Base-by-base conservation (phyloP, 2,329 filamentous ascomycete genomes). In the Neurospora sp. region DNA sequence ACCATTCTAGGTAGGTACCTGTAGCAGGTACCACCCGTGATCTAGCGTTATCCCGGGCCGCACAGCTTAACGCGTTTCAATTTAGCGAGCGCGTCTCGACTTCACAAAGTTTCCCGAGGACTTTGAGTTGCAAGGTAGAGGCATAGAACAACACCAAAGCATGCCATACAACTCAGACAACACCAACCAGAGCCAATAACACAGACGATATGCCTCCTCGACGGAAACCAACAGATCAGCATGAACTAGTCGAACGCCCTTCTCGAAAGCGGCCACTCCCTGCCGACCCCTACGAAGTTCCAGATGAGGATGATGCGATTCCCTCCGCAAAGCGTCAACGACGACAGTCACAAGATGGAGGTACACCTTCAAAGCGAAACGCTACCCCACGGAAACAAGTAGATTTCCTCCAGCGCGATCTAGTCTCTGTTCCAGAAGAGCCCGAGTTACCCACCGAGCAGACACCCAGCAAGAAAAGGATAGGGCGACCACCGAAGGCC, bases 391-490 rank as follows among this genome's bases (percentile, higher is more conserved):
- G 52, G 4, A 62, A 62, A 6, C 23, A 62, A 1, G 52, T 17
- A 8, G 52, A 36, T 62, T 62, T 62, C 7, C 52, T 36, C 8
- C 52, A 62, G 2, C 28, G 28, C 52, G 23, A 38, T 4, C 46
- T 66, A 13, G 28, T n/a, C 70, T 36, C 66, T 10, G 23, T 33
- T 23, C 52, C 38, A 15, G 68, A 69, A n/a, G 71, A 69, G 15
- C 38, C 23, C 1, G 13, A 70, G 10, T 8, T 68, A 17, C n/a
- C 73, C 9, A 38, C 67, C 10, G 75, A 79, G 62, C 77, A 75
- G 62, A 76, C 79, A 10, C 80, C 81, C 0, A 80, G 79, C 5
- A 78, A 73, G 17, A 70, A 70, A 67, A 74, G 73, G 28, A 75
- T 72, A 38, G 75, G 75, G 2, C 74, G 76, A 1, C 75, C 76